Conservation (phyloP, 371 early-diverging fungal species). For the Lichtheimia ornata region DNA sequence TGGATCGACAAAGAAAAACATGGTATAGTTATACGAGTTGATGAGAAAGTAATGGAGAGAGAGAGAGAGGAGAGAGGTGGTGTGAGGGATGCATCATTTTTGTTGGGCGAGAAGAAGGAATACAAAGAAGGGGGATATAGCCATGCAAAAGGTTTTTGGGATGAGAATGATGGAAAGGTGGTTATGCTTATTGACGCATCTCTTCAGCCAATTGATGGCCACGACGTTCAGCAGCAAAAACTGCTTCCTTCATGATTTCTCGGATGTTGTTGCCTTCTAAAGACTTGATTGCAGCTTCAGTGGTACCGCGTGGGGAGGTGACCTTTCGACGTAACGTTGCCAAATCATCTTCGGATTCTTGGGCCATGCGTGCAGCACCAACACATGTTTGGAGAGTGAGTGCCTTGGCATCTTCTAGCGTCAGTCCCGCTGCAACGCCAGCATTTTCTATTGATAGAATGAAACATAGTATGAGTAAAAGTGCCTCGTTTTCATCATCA, state of each 20-base stretch:
- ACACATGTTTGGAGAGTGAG: conserved; percentile 88
- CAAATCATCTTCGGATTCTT: conserved; percentile 68
- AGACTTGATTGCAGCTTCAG: conserved; percentile 84
- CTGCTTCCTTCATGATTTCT: conserved; percentile 59
- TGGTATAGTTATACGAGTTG: too few species aligned
- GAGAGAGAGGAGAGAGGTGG: not conserved
- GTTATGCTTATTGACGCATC: conserved; percentile 41
- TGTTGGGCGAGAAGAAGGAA: not conserved
- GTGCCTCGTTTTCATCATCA: too few species aligned
- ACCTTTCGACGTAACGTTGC: conserved; percentile 82
- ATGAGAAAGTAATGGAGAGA: not conserved
- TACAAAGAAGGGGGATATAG: not conserved
- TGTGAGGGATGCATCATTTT: conserved; percentile 2
- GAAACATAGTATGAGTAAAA: too few species aligned
- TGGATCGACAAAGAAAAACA: too few species aligned
- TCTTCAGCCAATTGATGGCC: conserved; percentile 73
- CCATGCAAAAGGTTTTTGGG: not conserved
- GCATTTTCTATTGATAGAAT: conserved; percentile 59
- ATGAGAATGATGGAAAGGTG: too few species aligned
- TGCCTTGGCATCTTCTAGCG: conserved; percentile 70
- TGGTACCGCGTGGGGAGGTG: conserved; percentile 94
- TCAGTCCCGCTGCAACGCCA: conserved; percentile 78
- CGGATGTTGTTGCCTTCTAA: conserved; percentile 69
- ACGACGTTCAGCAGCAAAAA: conserved; percentile 69
- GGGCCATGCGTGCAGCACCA: conserved; percentile 88